phyloP scores from a whole-genome alignment of 176 grass and related monocot species.

The Avena insularis region DNA sequence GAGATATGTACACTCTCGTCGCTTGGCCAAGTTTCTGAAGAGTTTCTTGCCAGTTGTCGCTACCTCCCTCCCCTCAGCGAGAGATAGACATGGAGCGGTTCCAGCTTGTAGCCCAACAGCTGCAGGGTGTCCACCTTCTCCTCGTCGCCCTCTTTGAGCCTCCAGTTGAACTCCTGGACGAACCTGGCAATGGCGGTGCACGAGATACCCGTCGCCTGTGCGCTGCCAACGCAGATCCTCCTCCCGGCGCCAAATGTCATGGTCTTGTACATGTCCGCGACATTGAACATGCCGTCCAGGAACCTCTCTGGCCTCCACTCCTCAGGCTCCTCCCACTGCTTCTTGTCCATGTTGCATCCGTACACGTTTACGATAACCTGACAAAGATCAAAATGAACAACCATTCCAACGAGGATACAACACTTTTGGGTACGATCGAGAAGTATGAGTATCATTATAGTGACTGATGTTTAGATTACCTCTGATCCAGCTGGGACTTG shows the following conservation, averaged over 20 bases:
- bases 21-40: no score
- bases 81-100: constrained; percentile 45
- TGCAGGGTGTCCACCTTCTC: constrained; percentile 65
- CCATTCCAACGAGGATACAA: neutral
- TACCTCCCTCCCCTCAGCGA: no score
- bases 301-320: constrained; percentile 89
- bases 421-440: neutral
- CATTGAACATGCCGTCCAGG: constrained; percentile 46
- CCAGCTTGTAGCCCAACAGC: constrained; percentile 58
- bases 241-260: constrained; percentile 86
- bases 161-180: constrained; percentile 72
- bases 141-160: constrained; percentile 62
- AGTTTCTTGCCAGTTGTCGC: no score
- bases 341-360: constrained; percentile 82
- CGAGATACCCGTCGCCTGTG: constrained; percentile 64
- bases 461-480: neutral
- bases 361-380: constrained; percentile 78
- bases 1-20: no score
- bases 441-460: no score
- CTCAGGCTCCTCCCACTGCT: constrained; percentile 63
- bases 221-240: constrained; percentile 63
- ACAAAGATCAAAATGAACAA: neutral
- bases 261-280: constrained; percentile 65
- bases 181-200: constrained; percentile 59
- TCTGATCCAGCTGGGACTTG: constrained; percentile 45